Base-by-base conservation (phyloP, 2,329 filamentous ascomycete genomes). In the Trichoderma endophyticum region DNA sequence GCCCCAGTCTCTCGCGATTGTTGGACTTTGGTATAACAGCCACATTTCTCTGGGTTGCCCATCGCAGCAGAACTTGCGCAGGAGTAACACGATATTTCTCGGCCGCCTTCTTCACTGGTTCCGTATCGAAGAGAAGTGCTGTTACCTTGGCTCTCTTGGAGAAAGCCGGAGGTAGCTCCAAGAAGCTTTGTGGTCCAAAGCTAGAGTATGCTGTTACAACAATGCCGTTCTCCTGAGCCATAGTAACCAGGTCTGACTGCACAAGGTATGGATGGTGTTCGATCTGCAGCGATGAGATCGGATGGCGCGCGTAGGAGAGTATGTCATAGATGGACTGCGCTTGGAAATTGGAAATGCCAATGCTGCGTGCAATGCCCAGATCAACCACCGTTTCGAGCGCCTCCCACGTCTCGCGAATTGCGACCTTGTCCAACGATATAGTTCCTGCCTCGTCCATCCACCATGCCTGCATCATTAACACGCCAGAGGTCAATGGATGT, bases 341-440 rank as follows among this genome's bases (percentile, higher is more conserved):
- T 76, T 85, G 86, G 88, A 94, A 95, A 86, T 96, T 96, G 84
- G 88, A 91, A 73, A 96, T 86, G 74, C 93, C 93, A 79, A 95
- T 94, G 18, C 60, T 64, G 28, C 30, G 69, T 59, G 76, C 89
- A 87, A 71, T 21, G 21, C 59, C 59, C 5, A 39, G n/a, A 11
- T 62, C 59, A 18, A 93, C 91, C 59, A 94, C 85, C 67, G 82
- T 80, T 85, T 95, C 93, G 87, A 96, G 90, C 51, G 92, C 92
- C 67, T 86, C 84, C 92, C 93, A 96, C 61, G 93, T 95, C 82
- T 94, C 89, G 79, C 92, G 89, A 81, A 93, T 91, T 63, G 88
- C 86, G 48, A 91, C 90, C 75, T 89, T 91, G 83, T 74, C 77
- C 26, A 73, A 26, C 6, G 91, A 89, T 75, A 84, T 84, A 77